Base-by-base conservation (phyloP, 2,329 filamentous ascomycete species). In the Didymella pinodella region DNA sequence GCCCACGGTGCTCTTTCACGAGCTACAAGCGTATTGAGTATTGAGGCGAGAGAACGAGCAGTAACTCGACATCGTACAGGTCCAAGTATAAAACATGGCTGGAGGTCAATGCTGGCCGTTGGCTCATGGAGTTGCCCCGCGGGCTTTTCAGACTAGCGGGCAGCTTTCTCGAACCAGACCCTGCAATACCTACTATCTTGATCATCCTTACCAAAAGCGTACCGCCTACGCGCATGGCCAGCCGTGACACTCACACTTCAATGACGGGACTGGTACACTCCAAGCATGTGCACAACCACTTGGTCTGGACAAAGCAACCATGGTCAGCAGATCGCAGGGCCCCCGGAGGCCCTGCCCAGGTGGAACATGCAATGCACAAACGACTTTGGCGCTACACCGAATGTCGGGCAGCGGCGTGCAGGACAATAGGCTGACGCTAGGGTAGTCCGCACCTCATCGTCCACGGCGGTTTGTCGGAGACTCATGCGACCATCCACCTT, bases 391-490 rank as follows among this genome's bases (percentile, higher is more conserved):
- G 48, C 50, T 32, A 38, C 45, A 45, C 41, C 20, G n/a, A 16
- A 47, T 18, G 29, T 29, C 32, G 25, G 40, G 50, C 49, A 48
- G 41, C 55, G 45, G 26, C 50, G 20, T 54, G 50, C 50, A 54
- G 41, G 32, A 47, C 50, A 43, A 22, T 59, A 51, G 50, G 32
- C 56, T 54, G 41, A 26, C 56, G 47, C 56, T 59, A 59, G 41
- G 52, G 54, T 26, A 32, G 20, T 46, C 56, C 56, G 54, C 45
- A 58, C 40, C 34, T 38, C 29, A 57, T 44, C 34, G 12, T 47
- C 50, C 56, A 59, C 43, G 48, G 46, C 48, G 53, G 41, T 43
- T 55, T 62, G 56, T 60, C 61, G 61, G 62, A 63, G 58, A 44
- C 44, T 41, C 18, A 60, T 53, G 54, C 48, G 54, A 49, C 36